Evolutionary conservation across 169 alveolate species (phyloP), one percentile per base, ranked within the genome.

Genomic region (Plasmodium knowlesi): DNA sequence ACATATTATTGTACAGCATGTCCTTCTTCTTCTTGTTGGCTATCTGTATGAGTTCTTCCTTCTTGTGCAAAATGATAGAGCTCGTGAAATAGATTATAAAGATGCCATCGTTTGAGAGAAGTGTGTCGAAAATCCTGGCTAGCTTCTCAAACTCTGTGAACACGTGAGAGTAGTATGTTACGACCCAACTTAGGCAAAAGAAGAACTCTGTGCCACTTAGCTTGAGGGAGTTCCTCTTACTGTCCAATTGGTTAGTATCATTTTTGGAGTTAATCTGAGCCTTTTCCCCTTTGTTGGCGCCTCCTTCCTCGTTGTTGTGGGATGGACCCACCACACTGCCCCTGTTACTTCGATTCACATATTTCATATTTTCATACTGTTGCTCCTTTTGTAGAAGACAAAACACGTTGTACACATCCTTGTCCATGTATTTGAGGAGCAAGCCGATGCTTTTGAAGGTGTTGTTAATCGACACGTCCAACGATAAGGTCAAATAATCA

Each of bases 121-220:
- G 46, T 14, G 90, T 89, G 54, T 89, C 94, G 53, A 89, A 89
- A 50, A 89, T 61, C 34, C 94, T 22, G 6, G 91, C 88, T 34
- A 89, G 79, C 37, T 80, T 89, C 12, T 89, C 90, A 89, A 89
- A 89, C 25, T 89, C 91, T 0, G 94, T 89, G 12, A 89, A 22
- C 1, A 89, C 94, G 73, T 89, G 94, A 10, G 94, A 61, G 54
- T 89, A 89, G 83, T 89, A 89, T 0, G 94, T 89, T 41, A 89
- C 91, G 8, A 89, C 94, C 94, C 94, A 89, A 41, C 94, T 89
- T 22, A 89, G 50, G 34, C 94, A 89, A 46, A 89, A 89, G 74
- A 89, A 89, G 82, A 89, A 89, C 30, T 89, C 94, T 2, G 82
- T 89, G 39, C 94, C 94, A 34, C 83, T 89, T 41, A 89, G 10